Conservation (phyloP, 345 rosid genomes). For the Clausena lansium region DNA sequence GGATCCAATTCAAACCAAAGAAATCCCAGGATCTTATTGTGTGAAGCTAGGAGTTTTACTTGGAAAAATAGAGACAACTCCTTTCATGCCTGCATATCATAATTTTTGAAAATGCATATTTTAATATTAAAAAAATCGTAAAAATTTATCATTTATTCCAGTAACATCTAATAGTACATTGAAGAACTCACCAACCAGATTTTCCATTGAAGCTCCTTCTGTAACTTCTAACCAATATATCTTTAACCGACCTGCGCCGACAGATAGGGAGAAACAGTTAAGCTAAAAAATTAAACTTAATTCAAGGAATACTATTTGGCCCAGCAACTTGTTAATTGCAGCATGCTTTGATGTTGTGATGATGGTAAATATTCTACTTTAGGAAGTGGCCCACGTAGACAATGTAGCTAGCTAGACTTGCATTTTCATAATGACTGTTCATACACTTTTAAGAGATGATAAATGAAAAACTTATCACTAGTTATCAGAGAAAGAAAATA, state of each 20-base stretch:
- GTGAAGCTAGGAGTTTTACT: conserved; percentile 19
- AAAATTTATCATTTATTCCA: no score
- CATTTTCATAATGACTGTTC: no score
- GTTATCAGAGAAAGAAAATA: no score
- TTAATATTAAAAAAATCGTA: no score
- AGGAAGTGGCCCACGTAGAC: conserved; percentile 43
- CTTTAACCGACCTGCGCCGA: conserved; percentile 3
- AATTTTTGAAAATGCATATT: neutral
- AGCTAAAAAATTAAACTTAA: neutral
- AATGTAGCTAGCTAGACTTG: conserved; percentile 12
- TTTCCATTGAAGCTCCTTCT: conserved; percentile 40
- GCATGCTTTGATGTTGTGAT: conserved; percentile 26
- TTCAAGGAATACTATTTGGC: conserved; percentile 1
- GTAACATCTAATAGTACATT: no score
- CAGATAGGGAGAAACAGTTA: neutral
- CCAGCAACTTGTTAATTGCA: conserved; percentile 11
- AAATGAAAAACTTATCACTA: no score
- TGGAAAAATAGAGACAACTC: conserved; percentile 35
- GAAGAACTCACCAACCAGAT: conserved; percentile 32
- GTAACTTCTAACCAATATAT: conserved; percentile 30
- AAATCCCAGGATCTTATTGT: conserved; percentile 49
- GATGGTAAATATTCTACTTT: conserved; percentile 12
- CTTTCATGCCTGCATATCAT: conserved; percentile 15
- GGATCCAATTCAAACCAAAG: conserved; percentile 24
- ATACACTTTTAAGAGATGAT: no score